Percentiles rank a stretch among this genome's conserved stretches.
phyloP scores from a whole-genome alignment of 2,329 filamentous ascomycete genomes.

The Colletotrichum caudatum region DNA sequence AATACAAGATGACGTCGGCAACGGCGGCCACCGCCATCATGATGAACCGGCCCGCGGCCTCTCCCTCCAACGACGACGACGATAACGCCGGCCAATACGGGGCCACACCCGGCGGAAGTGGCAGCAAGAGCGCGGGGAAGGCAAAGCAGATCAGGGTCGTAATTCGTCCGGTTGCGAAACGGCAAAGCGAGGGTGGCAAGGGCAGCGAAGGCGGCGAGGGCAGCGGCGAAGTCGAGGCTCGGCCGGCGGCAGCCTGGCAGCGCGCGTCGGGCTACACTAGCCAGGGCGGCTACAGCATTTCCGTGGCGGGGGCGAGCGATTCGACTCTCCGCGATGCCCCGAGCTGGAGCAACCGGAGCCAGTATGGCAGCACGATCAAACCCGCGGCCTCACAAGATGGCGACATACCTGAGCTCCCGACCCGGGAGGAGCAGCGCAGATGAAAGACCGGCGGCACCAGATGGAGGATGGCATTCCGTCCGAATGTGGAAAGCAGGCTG shows the following conservation, averaged over 20 bases:
- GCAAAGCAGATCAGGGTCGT: slow-evolving; percentile 49
- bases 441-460: not conserved
- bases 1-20: slow-evolving; percentile 41
- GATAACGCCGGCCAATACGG: not conserved
- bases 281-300: slow-evolving; percentile 45
- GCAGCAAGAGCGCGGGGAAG: slow-evolving; percentile 41
- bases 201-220: slow-evolving; percentile 19
- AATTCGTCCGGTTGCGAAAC: slow-evolving; percentile 46
- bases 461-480: not conserved
- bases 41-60: not conserved
- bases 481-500: no score
- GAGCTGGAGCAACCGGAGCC: slow-evolving; percentile 49
- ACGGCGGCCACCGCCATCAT: slow-evolving; percentile 3
- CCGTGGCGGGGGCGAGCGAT: slow-evolving; percentile 45
- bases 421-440: not conserved
- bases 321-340: slow-evolving; percentile 44
- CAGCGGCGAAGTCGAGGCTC: slow-evolving; percentile 33
- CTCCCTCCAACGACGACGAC: not conserved
- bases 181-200: not conserved
- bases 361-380: slow-evolving; percentile 42
- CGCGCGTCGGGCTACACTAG: slow-evolving; percentile 47
- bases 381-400: not conserved
- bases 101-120: not conserved
- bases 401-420: not conserved
- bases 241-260: slow-evolving; percentile 45